These are phyloP conservation scores for Dactylellina drechsleri DNA, from an alignment of 2,329 filamentous ascomycete species.

Conservation along the genomic window DNA sequence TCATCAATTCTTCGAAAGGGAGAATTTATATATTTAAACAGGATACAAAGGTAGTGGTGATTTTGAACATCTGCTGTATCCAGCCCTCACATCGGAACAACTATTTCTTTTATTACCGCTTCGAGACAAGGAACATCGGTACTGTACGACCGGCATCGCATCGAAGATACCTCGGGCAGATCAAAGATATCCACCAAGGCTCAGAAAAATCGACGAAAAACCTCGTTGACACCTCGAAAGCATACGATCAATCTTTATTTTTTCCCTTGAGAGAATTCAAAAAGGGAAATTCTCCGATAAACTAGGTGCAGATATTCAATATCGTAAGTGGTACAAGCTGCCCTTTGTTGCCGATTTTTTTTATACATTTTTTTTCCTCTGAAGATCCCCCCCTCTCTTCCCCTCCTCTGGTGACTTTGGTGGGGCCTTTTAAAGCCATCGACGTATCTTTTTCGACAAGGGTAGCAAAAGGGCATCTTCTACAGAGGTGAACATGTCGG, in stretches of 20 bases:
- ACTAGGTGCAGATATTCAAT: slow-evolving; percentile 30
- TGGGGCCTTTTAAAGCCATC: neutral
- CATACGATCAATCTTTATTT: slow-evolving; percentile 4
- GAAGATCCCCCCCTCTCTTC: too few species aligned
- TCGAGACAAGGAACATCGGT: slow-evolving; percentile 33
- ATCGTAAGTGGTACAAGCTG: slow-evolving; percentile 12
- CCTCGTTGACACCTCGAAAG: too few species aligned
- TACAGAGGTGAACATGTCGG: neutral
- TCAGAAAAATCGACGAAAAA: too few species aligned
- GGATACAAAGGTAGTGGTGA: slow-evolving; percentile 23
- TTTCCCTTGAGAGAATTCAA: slow-evolving; percentile 3
- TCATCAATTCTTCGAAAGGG: neutral
- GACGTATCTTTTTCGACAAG: neutral
- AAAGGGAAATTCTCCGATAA: slow-evolving; percentile 40
- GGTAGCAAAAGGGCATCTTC: too few species aligned
- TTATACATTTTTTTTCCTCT: too few species aligned
- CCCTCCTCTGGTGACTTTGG: neutral
- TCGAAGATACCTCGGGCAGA: slow-evolving; percentile 36
- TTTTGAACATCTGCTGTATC: slow-evolving; percentile 29
- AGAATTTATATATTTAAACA: neutral
- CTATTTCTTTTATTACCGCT: slow-evolving; percentile 20
- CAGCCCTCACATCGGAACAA: slow-evolving; percentile 3
- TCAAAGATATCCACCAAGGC: slow-evolving; percentile 2
- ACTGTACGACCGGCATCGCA: slow-evolving; percentile 46
- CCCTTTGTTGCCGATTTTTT: slow-evolving; percentile 2